These are phyloP conservation scores for Chenopodium quinoa DNA, from an alignment of 148 eudicot species.

Conservation along the genomic window DNA sequence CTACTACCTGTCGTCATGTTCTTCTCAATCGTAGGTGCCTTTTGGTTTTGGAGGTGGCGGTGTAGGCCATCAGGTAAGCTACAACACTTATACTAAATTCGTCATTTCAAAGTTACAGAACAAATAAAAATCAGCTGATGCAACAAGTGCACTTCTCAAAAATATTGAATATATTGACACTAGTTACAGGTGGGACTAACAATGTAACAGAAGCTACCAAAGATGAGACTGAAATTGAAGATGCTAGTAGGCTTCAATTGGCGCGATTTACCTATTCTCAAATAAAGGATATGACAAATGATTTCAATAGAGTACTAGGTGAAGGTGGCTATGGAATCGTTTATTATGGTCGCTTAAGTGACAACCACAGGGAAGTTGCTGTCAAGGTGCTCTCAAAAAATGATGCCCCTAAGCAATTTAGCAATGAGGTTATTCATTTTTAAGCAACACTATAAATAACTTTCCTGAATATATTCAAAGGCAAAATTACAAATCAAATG, in stretches of 20 bases:
- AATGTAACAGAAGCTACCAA: not conserved
- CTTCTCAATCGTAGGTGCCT: not conserved
- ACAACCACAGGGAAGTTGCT: constrained; percentile 26
- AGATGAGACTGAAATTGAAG: not conserved
- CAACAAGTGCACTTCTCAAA: not conserved
- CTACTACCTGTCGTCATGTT: not conserved
- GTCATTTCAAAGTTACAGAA: not conserved
- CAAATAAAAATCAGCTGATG: too few species aligned
- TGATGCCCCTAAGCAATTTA: constrained; percentile 33
- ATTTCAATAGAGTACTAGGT: constrained; percentile 28
- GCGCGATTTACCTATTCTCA: constrained; percentile 30
- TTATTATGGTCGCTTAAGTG: constrained; percentile 26
- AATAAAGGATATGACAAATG: constrained; percentile 26
- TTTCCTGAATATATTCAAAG: not conserved
- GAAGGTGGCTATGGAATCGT: constrained; percentile 32
- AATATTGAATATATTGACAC: not conserved
- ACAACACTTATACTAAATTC: not conserved
- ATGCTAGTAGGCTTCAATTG: not conserved
- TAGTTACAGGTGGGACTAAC: not conserved
- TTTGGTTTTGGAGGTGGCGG: constrained; percentile 7
- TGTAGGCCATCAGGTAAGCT: not conserved
- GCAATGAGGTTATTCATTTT: constrained; percentile 30
- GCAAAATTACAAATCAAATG: not conserved
- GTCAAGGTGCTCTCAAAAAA: constrained; percentile 30
- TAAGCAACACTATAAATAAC: too few species aligned